These are phyloP conservation scores for Torulaspora pretoriensis DNA, from an alignment of 1,139 yeast species.

Conservation along the genomic window DNA sequence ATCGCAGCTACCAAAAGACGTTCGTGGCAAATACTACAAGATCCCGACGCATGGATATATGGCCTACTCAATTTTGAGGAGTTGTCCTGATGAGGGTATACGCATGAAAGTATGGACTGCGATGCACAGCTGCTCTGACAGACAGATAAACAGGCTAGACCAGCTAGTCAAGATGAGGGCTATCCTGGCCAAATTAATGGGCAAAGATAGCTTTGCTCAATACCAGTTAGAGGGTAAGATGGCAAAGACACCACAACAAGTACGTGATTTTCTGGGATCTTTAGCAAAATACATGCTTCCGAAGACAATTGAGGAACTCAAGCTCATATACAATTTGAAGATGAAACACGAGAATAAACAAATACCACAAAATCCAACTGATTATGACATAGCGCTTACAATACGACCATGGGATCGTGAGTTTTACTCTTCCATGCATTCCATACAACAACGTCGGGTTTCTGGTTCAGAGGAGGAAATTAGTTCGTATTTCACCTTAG, in stretches of 20 bases:
- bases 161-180: slow-evolving; percentile 63
- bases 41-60: slow-evolving; percentile 68
- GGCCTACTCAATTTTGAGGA: slow-evolving; percentile 62
- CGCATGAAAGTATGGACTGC: slow-evolving; percentile 73
- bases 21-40: slow-evolving; percentile 37
- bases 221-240: slow-evolving; percentile 86
- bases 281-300: slow-evolving; percentile 51
- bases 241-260: slow-evolving; percentile 81
- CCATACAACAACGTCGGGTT: slow-evolving; percentile 36
- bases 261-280: slow-evolving; percentile 59
- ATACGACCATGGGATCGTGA: slow-evolving; percentile 93
- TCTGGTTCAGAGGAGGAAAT: slow-evolving; percentile 39
- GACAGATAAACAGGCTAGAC: slow-evolving; percentile 59
- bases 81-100: slow-evolving; percentile 53
- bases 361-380: slow-evolving; percentile 29
- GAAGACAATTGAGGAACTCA: slow-evolving; percentile 59
- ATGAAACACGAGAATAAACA: slow-evolving; percentile 31
- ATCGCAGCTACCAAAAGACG: slow-evolving; percentile 31
- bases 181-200: slow-evolving; percentile 68
- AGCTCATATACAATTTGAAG: slow-evolving; percentile 42
- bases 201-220: slow-evolving; percentile 65
- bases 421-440: slow-evolving; percentile 48
- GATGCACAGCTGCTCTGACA: slow-evolving; percentile 51
- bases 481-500: slow-evolving; percentile 70
- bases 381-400: slow-evolving; percentile 43